These are phyloP conservation scores for Aspergillus incahuasiensis DNA, from an alignment of 495 filamentous ascomycete genomes.

Conservation along the genomic window DNA sequence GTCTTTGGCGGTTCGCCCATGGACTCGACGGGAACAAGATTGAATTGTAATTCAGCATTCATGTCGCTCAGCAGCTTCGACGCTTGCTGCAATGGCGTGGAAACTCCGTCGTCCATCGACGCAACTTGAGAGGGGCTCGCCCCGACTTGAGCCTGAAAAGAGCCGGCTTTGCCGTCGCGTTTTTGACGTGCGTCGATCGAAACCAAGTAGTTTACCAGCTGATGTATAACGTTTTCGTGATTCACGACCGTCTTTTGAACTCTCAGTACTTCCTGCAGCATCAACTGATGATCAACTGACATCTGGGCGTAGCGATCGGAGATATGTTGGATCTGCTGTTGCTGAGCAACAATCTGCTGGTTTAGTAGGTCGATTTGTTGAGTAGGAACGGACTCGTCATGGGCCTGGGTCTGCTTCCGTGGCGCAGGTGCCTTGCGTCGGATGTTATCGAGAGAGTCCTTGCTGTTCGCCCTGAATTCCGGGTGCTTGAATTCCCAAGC, in stretches of 20 bases:
- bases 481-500: conserved; percentile 99
- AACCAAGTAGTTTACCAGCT: conserved; percentile 67
- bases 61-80: conserved; percentile 80
- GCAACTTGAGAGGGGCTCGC: conserved; percentile 42
- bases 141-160: conserved; percentile 42
- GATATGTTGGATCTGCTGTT: conserved; percentile 83
- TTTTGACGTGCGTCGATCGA: conserved; percentile 61
- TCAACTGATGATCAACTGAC: conserved; percentile 76
- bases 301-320: conserved; percentile 83
- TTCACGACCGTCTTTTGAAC: conserved; percentile 88
- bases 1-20: conserved; percentile 68
- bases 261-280: conserved; percentile 80
- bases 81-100: conserved; percentile 82
- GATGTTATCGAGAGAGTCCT: conserved; percentile 96
- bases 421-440: conserved; percentile 91
- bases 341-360: conserved; percentile 81
- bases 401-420: conserved; percentile 60
- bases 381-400: conserved; percentile 71
- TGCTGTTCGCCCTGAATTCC: conserved; percentile 92
- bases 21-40: conserved; percentile 68
- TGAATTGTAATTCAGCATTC: conserved; percentile 72
- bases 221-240: conserved; percentile 70
- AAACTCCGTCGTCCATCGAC: conserved; percentile 62
- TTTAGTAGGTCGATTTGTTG: conserved; percentile 90
- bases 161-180: conserved; percentile 53